These are phyloP conservation scores for Ganoderma leucocontextum DNA, from an alignment of 1,284 basidiomycete genomes.

Conservation along the genomic window DNA sequence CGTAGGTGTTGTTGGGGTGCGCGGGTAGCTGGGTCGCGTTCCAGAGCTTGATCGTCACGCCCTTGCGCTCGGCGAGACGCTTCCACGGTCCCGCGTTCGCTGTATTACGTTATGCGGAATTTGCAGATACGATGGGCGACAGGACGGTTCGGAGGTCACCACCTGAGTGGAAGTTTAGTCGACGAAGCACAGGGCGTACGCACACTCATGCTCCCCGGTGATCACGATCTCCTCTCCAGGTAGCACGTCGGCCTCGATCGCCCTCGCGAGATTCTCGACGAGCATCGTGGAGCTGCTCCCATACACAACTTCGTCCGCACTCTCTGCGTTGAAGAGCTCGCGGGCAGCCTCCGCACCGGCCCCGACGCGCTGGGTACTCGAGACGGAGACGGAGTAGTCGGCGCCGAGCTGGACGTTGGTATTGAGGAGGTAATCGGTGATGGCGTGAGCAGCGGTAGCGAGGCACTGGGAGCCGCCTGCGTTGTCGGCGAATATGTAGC, in stretches of 20 bases:
- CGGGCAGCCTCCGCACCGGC: conserved; percentile 61
- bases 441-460: conserved; percentile 59
- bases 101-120: conserved; percentile 35
- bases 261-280: conserved; percentile 69
- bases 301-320: conserved; percentile 69
- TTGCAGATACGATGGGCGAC: background rate
- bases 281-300: conserved; percentile 75
- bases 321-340: conserved; percentile 69
- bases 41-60: conserved; percentile 68
- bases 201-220: conserved; percentile 82
- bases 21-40: conserved; percentile 49
- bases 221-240: conserved; percentile 77
- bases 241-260: conserved; percentile 60
- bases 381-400: conserved; percentile 65
- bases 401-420: conserved; percentile 80
- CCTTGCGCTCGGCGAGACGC: conserved; percentile 68
- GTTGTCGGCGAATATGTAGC: conserved; percentile 79
- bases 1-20: conserved; percentile 69
- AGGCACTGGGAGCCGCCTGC: conserved; percentile 80
- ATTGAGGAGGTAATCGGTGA: conserved; percentile 72
- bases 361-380: conserved; percentile 60
- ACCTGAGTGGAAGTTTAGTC: background rate
- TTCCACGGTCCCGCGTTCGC: conserved; percentile 86
- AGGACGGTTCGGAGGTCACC: no score
- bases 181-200: conserved; percentile 20